Conservation (phyloP, 768 basidiomycete genomes). For the Cystobasidiopsis lactophilus region DNA sequence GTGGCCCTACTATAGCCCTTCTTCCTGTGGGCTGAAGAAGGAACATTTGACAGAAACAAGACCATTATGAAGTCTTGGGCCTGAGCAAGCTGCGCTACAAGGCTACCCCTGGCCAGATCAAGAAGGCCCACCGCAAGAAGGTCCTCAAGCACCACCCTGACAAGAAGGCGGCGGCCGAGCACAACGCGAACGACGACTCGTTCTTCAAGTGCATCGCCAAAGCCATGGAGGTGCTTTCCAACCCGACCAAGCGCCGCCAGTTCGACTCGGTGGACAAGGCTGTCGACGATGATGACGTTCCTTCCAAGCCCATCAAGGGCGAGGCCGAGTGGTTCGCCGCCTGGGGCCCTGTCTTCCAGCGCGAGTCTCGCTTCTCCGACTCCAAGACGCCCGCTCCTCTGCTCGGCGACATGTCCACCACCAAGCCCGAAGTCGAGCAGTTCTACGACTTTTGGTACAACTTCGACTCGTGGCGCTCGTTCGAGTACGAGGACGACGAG, state of each 20-base stretch:
- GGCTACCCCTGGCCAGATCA: conserved; percentile 78
- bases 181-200: conserved; percentile 80
- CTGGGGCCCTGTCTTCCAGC: conserved; percentile 63
- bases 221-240: conserved; percentile 77
- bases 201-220: conserved; percentile 99
- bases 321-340: conserved; percentile 46
- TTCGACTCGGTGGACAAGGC: conserved; percentile 90
- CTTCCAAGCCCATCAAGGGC: conserved; percentile 25
- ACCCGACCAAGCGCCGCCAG: conserved; percentile 68
- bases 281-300: conserved; percentile 49
- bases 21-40: too few relatives aligned
- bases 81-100: conserved; percentile 69
- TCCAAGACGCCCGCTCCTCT: conserved; percentile 48
- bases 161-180: conserved; percentile 60
- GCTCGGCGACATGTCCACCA: conserved; percentile 45
- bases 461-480: conserved; percentile 94
- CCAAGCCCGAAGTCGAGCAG: conserved; percentile 61
- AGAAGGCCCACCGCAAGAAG: conserved; percentile 91
- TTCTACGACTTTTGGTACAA: conserved; percentile 99
- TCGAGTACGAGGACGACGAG: conserved; percentile 96
- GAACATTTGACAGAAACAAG: conserved; percentile 51
- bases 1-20: neutral
- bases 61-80: conserved; percentile 91
- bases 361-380: conserved; percentile 81
- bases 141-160: conserved; percentile 98